Evolutionary conservation across 1,284 basidiomycete genomes (phyloP).

Genomic region (Ceratobasidium theobromae): DNA sequence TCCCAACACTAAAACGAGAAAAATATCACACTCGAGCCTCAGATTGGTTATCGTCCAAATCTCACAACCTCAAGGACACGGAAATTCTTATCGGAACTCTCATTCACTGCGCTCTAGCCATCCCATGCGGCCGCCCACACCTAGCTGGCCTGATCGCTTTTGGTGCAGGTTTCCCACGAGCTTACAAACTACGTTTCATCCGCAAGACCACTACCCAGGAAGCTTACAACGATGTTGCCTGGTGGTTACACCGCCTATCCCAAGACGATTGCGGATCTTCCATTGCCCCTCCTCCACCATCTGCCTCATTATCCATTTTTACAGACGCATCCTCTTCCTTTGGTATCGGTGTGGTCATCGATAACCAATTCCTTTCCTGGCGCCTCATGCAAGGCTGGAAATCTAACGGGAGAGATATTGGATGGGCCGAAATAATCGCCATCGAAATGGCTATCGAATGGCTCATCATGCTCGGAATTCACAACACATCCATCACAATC

Average conservation of each 20-base stretch:
- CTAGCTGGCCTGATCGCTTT: slow-evolving; percentile 8
- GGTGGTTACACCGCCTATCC: not conserved
- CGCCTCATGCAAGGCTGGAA: slow-evolving; percentile 14
- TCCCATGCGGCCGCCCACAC: slow-evolving; percentile 6
- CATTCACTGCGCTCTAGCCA: slow-evolving; percentile 6
- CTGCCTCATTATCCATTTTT: not conserved
- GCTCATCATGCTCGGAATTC: slow-evolving; percentile 11
- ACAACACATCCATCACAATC: slow-evolving; percentile 39
- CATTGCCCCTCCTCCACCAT: not conserved
- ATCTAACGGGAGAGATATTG: slow-evolving; percentile 21
- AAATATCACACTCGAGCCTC: not conserved
- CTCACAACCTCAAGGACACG: not conserved
- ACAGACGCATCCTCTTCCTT: slow-evolving; percentile 25
- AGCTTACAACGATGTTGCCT: not conserved
- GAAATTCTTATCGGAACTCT: slow-evolving; percentile 10
- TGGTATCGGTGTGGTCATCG: slow-evolving; percentile 17
- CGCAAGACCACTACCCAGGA: not conserved
- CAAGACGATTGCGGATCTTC: not conserved
- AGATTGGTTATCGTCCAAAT: not conserved
- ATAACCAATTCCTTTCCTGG: slow-evolving; percentile 15
- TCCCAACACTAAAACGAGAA: slow-evolving; percentile 13
- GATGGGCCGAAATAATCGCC: slow-evolving; percentile 40
- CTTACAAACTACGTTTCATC: not conserved
- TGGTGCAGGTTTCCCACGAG: not conserved
- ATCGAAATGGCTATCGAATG: slow-evolving; percentile 42